Evolutionary conservation across 768 basidiomycete species (phyloP).

Genomic region (Termitomyces sp.): DNA sequence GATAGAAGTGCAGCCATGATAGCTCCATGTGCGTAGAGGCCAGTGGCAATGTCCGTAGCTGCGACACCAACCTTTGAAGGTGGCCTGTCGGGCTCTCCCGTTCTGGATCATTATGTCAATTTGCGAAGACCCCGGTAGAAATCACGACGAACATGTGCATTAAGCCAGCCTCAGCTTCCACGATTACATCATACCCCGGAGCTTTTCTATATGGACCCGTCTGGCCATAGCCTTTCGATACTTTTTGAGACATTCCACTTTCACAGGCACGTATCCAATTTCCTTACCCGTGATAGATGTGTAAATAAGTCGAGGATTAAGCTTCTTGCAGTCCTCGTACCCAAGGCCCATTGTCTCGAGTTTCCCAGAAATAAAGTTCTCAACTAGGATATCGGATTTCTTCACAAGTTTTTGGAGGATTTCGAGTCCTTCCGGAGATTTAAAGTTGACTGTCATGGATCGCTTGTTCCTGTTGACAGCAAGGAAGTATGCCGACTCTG

Average conservation of each 20-base stretch:
- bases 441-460: slow-evolving; percentile 88
- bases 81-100: slow-evolving; percentile 80
- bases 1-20: slow-evolving; percentile 88
- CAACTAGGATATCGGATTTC: slow-evolving; percentile 80
- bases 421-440: slow-evolving; percentile 67
- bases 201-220: slow-evolving; percentile 82
- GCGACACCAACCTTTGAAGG: slow-evolving; percentile 97
- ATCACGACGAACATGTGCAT: slow-evolving; percentile 75
- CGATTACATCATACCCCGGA: slow-evolving; percentile 85
- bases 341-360: slow-evolving; percentile 81
- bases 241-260: not conserved
- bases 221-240: slow-evolving; percentile 48
- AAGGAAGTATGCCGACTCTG: slow-evolving; percentile 93
- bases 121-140: slow-evolving; percentile 4
- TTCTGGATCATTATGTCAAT: slow-evolving; percentile 39
- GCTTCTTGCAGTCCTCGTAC: slow-evolving; percentile 71
- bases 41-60: slow-evolving; percentile 84
- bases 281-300: slow-evolving; percentile 78
- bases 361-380: slow-evolving; percentile 87
- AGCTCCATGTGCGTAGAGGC: slow-evolving; percentile 87
- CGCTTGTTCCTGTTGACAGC: slow-evolving; percentile 86
- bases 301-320: slow-evolving; percentile 83
- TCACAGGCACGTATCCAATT: not conserved
- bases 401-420: slow-evolving; percentile 68
- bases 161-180: slow-evolving; percentile 87